Evolutionary conservation across 2,329 filamentous ascomycete species (phyloP).

Genomic region (Monascus ruber): DNA sequence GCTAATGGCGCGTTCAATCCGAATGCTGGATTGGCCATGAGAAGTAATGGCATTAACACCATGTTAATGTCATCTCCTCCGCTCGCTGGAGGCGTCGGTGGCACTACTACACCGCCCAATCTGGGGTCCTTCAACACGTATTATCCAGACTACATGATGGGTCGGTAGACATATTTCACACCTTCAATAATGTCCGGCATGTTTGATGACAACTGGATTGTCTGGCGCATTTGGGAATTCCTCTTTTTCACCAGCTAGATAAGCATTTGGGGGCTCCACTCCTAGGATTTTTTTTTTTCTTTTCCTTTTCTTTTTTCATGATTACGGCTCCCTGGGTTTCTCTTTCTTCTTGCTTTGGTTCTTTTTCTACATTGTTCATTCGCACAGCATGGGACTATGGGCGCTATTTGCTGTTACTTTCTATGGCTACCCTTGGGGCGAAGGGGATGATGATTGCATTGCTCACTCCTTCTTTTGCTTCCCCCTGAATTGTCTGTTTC

Average conservation of each 20-base stretch:
- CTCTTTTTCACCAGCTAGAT: slow-evolving; percentile 28
- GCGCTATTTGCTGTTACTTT: slow-evolving; percentile 16
- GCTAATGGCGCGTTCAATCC: slow-evolving; percentile 21
- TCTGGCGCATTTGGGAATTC: slow-evolving; percentile 29
- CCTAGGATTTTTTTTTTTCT: slow-evolving; percentile 1
- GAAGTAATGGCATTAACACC: slow-evolving; percentile 9
- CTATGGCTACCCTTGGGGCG: slow-evolving; percentile 14
- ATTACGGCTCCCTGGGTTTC: too few relatives aligned
- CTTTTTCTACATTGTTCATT: slow-evolving; percentile 8
- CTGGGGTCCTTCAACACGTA: slow-evolving; percentile 26
- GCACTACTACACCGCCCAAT: slow-evolving; percentile 17
- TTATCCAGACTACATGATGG: slow-evolving; percentile 40
- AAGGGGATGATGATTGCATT: slow-evolving; percentile 15
- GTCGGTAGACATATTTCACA: slow-evolving; percentile 22
- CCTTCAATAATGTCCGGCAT: slow-evolving; percentile 29
- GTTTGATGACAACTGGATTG: slow-evolving; percentile 31
- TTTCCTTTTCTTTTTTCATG: slow-evolving; percentile 13
- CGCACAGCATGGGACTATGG: slow-evolving; percentile 22
- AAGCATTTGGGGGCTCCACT: slow-evolving; percentile 29
- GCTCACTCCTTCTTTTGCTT: slow-evolving; percentile 11
- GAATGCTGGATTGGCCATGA: slow-evolving; percentile 19
- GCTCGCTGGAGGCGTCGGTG: slow-evolving; percentile 16
- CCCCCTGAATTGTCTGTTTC: slow-evolving; percentile 1
- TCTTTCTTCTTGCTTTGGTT: slow-evolving; percentile 14
- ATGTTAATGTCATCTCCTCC: slow-evolving; percentile 20